Percentiles rank a stretch among this genome's conserved stretches.
phyloP scores from a whole-genome alignment of 495 filamentous ascomycete species.

The Paragyromitra xinjiangensis region DNA sequence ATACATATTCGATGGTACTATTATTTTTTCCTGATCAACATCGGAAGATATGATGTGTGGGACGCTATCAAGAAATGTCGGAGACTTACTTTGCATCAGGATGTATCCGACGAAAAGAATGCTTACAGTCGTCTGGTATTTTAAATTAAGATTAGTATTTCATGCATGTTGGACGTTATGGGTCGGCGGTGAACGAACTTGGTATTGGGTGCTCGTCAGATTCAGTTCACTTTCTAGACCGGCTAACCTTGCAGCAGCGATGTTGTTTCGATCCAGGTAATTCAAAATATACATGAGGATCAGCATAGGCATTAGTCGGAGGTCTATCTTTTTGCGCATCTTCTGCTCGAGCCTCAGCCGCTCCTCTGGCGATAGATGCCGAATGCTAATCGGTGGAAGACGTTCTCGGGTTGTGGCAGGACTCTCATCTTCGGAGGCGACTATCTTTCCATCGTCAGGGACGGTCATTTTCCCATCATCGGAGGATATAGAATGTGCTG shows the following conservation, averaged over 20 bases:
- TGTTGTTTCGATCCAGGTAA: constrained; percentile 77
- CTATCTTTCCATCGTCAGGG: constrained; percentile 25
- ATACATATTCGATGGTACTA: constrained; percentile 74
- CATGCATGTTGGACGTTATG: background rate
- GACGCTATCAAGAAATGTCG: background rate
- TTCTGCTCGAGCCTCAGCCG: constrained; percentile 27
- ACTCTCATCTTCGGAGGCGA: constrained; percentile 10
- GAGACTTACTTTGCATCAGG: constrained; percentile 51
- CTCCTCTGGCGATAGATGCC: constrained; percentile 36
- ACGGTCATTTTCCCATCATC: constrained; percentile 19
- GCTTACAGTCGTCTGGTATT: constrained; percentile 40
- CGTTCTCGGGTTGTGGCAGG: background rate
- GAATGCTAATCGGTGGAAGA: constrained; percentile 38
- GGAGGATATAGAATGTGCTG: constrained; percentile 6
- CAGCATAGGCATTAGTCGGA: constrained; percentile 54
- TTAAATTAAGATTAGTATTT: constrained; percentile 2
- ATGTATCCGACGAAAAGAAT: constrained; percentile 73
- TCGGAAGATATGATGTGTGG: background rate
- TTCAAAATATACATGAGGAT: constrained; percentile 75
- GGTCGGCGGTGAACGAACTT: constrained; percentile 37
- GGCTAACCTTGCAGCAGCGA: constrained; percentile 62
- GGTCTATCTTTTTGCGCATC: constrained; percentile 51
- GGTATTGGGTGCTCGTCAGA: constrained; percentile 64
- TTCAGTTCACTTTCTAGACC: constrained; percentile 65
- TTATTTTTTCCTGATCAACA: constrained; percentile 14